Base-by-base conservation (phyloP, 2,329 filamentous ascomycete species). In the Whalleya microplaca region DNA sequence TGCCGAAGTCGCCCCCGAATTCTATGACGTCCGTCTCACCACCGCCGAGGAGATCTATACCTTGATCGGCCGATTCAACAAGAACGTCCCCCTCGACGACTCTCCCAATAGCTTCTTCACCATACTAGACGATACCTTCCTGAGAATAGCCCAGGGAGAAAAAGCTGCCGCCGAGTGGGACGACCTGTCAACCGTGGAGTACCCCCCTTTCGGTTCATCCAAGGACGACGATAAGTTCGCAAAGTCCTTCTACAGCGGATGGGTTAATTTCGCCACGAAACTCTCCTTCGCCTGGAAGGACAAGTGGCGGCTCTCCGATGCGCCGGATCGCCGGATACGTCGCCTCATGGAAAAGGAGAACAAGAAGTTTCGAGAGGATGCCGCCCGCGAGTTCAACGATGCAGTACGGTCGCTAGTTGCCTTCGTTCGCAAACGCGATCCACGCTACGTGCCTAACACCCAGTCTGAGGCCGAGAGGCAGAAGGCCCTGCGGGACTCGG, bases 341-440 rank as follows among this genome's bases (percentile, higher is more conserved):
- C 85, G 95, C 29, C 69, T 91, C 41, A 96, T 98, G 87, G 95
- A 98, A 71, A 97, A 96, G 73, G 94, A 97, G 71, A 99, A 99
- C 73, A 90, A 87, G 65, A 90, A 89, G 62, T 75, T 89, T 21
- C 84, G 95, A 50, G 93, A 97, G 19, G 90, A 94, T 51, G 92
- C 87, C 2, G 84, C 90, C 10, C 85, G 89, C 53, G 91, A 96
- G 63, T 98, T 96, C 77, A 98, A 97, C 73, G 92, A 96, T 58
- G 90, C 92, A 2, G 92, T 99, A 27, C 80, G 91, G 54, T 90
- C 92, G 6, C 81, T 99, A 12, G 89, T 98, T 2, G 82, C 87
- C 1, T 98, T 98, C 73, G 89, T 94, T 16, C 88, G 91, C 63
- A 98, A 96, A 76, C 85, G 95, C 32, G 95, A 99, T 70, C 92